Percentiles rank a stretch among this genome's conserved stretches.
These are phyloP conservation scores for Ploettnerulaceae sp. DNA, from an alignment of 2,329 filamentous ascomycete genomes.

Conservation along the genomic window DNA sequence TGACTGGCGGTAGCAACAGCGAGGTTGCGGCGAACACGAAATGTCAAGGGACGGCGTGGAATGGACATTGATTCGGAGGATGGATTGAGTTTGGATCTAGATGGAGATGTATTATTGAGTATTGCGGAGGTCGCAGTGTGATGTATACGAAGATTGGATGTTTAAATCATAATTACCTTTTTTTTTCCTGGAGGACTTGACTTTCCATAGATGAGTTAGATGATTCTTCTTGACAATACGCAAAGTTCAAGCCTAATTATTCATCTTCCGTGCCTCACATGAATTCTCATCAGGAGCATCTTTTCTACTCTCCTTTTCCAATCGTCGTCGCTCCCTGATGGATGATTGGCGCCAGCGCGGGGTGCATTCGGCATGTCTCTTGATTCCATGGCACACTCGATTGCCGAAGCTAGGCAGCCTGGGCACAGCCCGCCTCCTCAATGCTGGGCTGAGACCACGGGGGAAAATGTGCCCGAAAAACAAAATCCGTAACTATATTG, in stretches of 20 bases:
- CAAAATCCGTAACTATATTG: not conserved
- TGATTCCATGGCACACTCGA: constrained; percentile 2
- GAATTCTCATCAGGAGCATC: not conserved
- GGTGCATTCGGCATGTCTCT: not conserved
- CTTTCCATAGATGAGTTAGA: constrained; percentile 5
- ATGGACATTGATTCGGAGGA: constrained; percentile 3
- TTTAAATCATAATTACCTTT: too few relatives aligned
- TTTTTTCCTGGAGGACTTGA: too few relatives aligned
- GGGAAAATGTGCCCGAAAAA: not conserved
- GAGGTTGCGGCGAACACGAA: not conserved
- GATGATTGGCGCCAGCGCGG: not conserved
- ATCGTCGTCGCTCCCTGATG: too few relatives aligned
- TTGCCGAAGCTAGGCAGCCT: not conserved
- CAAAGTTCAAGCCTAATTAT: not conserved
- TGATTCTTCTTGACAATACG: constrained; percentile 1
- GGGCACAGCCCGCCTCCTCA: too few relatives aligned
- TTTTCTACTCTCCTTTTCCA: not conserved
- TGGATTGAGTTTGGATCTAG: constrained; percentile 8
- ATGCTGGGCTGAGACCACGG: not conserved
- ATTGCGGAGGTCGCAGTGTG: constrained; percentile 9
- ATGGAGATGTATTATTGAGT: constrained; percentile 8
- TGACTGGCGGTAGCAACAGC: constrained; percentile 1
- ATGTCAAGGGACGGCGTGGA: constrained; percentile 1
- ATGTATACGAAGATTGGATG: not conserved
- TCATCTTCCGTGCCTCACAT: not conserved